phyloP scores from a whole-genome alignment of 2,329 filamentous ascomycete genomes.

The Neofusicoccum cordaticola region DNA sequence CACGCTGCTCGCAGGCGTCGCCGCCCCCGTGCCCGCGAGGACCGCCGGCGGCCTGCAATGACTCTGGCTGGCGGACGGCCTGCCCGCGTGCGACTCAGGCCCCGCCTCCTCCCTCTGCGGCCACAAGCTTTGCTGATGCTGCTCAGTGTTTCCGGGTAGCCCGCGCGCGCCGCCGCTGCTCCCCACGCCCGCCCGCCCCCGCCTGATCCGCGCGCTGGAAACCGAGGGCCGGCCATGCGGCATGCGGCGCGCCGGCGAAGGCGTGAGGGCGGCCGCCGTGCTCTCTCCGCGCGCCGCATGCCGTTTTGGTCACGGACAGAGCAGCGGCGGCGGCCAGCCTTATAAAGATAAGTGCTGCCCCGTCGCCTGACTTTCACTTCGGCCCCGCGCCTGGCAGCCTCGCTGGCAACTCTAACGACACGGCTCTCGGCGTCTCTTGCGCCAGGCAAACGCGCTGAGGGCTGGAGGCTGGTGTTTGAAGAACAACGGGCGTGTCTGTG shows the following conservation, averaged over 20 bases:
- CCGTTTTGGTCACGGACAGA: background rate
- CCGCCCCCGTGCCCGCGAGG: too few species aligned
- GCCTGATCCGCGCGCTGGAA: background rate
- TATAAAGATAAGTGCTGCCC: background rate
- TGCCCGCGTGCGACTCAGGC: conserved; percentile 11
- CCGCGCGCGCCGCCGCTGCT: background rate
- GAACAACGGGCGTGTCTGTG: background rate
- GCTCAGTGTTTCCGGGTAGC: background rate
- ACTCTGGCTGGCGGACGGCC: conserved; percentile 1
- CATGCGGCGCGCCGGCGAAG: too few species aligned
- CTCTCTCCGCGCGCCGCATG: background rate
- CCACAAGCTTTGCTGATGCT: conserved; percentile 5
- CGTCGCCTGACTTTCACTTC: background rate
- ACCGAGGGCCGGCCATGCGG: background rate
- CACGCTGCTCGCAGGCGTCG: background rate
- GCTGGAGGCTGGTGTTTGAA: background rate
- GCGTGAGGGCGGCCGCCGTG: too few species aligned
- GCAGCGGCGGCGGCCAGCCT: background rate
- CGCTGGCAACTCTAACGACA: background rate
- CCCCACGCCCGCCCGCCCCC: background rate
- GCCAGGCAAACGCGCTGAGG: background rate
- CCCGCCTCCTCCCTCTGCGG: background rate
- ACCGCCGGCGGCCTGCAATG: background rate
- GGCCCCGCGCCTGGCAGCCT: background rate
- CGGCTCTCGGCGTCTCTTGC: background rate